phyloP scores from a whole-genome alignment of 805 yeast genomes.

The Wickerhamiella azymoides region DNA sequence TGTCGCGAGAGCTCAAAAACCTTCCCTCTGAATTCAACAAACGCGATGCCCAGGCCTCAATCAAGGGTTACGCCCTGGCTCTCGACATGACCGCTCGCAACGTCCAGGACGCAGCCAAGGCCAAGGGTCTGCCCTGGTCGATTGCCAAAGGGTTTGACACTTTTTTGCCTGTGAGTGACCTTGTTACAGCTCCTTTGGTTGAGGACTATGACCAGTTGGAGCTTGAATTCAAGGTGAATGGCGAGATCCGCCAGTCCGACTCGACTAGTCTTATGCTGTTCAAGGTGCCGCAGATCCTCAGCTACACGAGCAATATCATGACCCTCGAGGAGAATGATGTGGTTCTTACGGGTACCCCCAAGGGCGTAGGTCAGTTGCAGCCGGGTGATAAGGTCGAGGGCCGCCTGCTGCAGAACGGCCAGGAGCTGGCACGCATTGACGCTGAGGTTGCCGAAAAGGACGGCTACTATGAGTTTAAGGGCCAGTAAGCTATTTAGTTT shows the following conservation, averaged over 20 bases:
- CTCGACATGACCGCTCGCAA: constrained; percentile 92
- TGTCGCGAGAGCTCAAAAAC: constrained; percentile 51
- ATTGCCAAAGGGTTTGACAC: constrained; percentile 96
- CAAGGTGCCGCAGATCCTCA: constrained; percentile 66
- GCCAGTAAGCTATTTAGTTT: too few relatives aligned
- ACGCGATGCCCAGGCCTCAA: constrained; percentile 58
- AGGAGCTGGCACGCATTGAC: constrained; percentile 37
- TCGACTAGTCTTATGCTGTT: constrained; percentile 72
- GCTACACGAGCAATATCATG: constrained; percentile 77
- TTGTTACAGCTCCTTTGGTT: constrained; percentile 51
- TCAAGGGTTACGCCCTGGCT: constrained; percentile 79
- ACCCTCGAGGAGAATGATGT: constrained; percentile 84
- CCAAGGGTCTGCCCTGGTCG: constrained; percentile 91
- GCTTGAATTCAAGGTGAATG: constrained; percentile 55
- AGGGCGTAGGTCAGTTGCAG: constrained; percentile 76
- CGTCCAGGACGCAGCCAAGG: constrained; percentile 88
- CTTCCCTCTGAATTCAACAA: constrained; percentile 42
- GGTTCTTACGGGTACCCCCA: constrained; percentile 91
- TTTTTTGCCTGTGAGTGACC: constrained; percentile 71
- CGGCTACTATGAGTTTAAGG: constrained; percentile 45
- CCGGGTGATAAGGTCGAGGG: constrained; percentile 75
- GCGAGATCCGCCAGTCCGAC: constrained; percentile 53
- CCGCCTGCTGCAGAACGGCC: constrained; percentile 41
- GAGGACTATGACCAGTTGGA: constrained; percentile 62
- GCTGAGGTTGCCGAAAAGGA: constrained; percentile 41